These are phyloP conservation scores for Aspergillus versicolor DNA, from an alignment of 2,329 filamentous ascomycete species.

Conservation along the genomic window DNA sequence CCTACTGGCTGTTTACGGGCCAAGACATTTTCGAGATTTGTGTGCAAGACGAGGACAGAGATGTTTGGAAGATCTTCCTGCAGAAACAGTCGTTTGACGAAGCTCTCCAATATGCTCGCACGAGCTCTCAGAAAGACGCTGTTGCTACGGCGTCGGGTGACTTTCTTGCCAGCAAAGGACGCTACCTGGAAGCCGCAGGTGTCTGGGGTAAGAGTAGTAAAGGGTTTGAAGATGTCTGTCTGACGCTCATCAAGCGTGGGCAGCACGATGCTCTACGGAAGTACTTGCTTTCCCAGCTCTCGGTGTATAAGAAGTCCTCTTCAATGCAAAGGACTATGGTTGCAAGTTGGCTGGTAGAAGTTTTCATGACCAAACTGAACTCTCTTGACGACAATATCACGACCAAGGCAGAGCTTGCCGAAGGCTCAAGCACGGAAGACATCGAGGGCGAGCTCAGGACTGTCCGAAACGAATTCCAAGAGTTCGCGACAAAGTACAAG, in stretches of 20 bases:
- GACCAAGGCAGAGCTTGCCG: constrained; percentile 77
- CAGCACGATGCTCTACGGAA: constrained; percentile 88
- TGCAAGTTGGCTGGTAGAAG: constrained; percentile 88
- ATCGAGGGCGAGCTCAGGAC: constrained; percentile 65
- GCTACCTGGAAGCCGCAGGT: constrained; percentile 80
- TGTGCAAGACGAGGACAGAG: constrained; percentile 82
- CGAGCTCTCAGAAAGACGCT: constrained; percentile 77
- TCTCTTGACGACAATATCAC: constrained; percentile 91
- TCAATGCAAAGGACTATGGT: constrained; percentile 96
- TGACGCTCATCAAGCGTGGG: constrained; percentile 84
- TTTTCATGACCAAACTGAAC: constrained; percentile 97
- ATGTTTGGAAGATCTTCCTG: constrained; percentile 94
- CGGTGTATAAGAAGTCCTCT: constrained; percentile 75
- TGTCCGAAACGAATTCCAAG: constrained; percentile 77
- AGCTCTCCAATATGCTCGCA: constrained; percentile 81
- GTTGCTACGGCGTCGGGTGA: constrained; percentile 92
- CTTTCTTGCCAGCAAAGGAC: constrained; percentile 75
- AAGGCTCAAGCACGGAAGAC: constrained; percentile 68
- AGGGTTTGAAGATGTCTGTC: constrained; percentile 91
- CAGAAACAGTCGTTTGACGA: constrained; percentile 83
- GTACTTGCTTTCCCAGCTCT: constrained; percentile 82
- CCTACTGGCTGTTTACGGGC: constrained; percentile 92
- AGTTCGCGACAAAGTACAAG: constrained; percentile 84
- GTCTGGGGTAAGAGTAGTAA: constrained; percentile 96
- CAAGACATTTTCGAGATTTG: constrained; percentile 93